These are phyloP conservation scores for Brassica nigra DNA, from an alignment of 345 rosid species.

Conservation along the genomic window DNA sequence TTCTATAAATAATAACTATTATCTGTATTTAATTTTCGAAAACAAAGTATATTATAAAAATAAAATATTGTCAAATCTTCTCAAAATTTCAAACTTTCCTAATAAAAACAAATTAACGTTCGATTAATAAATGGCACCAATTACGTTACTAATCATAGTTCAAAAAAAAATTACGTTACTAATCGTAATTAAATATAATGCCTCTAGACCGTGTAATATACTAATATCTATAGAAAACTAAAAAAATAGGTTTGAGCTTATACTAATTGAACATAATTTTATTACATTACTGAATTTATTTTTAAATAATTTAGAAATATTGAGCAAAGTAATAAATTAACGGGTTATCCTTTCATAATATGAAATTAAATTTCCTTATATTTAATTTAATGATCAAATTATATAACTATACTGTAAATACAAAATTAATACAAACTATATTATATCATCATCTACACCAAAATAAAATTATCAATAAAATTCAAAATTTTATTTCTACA, in stretches of 20 bases:
- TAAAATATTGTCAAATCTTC: background rate
- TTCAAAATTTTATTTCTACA: background rate
- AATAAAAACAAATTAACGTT: background rate
- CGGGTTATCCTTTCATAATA: background rate
- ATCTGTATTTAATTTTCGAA: background rate
- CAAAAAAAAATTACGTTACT: background rate
- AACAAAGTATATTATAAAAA: background rate
- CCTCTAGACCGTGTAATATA: background rate
- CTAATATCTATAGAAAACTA: background rate
- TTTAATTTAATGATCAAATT: background rate
- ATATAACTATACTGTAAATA: background rate
- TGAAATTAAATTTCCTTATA: background rate
- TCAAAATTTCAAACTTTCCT: background rate
- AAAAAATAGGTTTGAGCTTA: background rate
- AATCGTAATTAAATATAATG: background rate
- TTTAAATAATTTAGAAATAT: background rate
- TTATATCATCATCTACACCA: background rate
- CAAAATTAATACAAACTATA: background rate
- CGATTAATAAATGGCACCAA: background rate
- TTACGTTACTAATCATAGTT: background rate
- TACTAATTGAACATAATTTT: background rate
- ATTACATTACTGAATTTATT: background rate
- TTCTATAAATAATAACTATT: background rate
- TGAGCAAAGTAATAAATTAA: background rate
- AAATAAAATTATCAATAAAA: background rate